Evolutionary conservation across 257 asterid species (phyloP).

Genomic region (Pogostemon cablin): DNA sequence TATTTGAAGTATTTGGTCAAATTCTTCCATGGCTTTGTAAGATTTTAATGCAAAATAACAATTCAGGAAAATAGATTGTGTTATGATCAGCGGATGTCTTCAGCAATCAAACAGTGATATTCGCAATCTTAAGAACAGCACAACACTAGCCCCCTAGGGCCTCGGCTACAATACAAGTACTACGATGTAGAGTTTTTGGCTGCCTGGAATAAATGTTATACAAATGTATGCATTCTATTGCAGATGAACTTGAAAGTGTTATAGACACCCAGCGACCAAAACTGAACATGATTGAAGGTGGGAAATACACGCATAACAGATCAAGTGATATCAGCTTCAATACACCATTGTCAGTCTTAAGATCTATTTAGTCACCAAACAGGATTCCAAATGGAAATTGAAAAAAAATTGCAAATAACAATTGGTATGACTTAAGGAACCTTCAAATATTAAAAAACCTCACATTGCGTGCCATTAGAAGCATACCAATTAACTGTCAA

Average conservation of each 20-base stretch:
- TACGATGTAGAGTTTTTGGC: neutral
- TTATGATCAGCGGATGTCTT: constrained; percentile 1
- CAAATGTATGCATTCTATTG: neutral
- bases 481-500: constrained; percentile 1
- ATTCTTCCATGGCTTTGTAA: too few relatives aligned
- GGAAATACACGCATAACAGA: neutral
- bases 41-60: too few relatives aligned
- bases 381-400: neutral
- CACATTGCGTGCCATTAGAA: neutral
- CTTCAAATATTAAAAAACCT: neutral
- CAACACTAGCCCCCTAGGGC: neutral
- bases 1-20: constrained; percentile 6
- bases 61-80: neutral
- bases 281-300: neutral
- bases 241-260: constrained; percentile 2
- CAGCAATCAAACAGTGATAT: neutral
- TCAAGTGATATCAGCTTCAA: constrained; percentile 2
- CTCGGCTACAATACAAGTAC: neutral
- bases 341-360: neutral
- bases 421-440: constrained; percentile 9
- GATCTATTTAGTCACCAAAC: neutral
- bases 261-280: neutral
- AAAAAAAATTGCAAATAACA: neutral
- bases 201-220: neutral
- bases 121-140: neutral